Conservation (phyloP, 2,329 filamentous ascomycete species). For the Aspergillus phoenicis region DNA sequence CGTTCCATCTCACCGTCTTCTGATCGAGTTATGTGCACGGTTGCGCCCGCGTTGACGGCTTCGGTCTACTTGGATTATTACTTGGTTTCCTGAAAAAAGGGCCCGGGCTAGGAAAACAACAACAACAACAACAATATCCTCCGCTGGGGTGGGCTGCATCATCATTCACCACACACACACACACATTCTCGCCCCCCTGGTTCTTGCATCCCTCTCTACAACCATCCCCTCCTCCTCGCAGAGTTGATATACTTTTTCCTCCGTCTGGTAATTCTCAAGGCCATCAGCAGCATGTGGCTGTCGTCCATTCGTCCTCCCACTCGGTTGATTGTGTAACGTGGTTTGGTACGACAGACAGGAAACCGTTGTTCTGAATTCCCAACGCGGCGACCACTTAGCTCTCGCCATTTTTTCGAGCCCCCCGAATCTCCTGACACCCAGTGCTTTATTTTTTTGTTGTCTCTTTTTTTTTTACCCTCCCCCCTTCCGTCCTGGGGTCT, state of each 20-base stretch:
- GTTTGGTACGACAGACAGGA: conserved; percentile 32
- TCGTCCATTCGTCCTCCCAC: conserved; percentile 36
- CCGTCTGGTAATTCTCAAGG: conserved; percentile 13
- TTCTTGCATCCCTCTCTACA: background rate
- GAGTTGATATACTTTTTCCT: conserved; percentile 1
- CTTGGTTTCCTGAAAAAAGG: conserved; percentile 13
- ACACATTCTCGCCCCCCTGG: background rate
- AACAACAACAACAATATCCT: conserved; percentile 7
- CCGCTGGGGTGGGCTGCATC: background rate
- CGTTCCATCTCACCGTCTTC: conserved; percentile 26
- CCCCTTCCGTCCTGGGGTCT: conserved; percentile 12
- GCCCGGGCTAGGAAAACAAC: conserved; percentile 5
- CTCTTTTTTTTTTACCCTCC: conserved; percentile 9
- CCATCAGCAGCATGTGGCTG: conserved; percentile 38
- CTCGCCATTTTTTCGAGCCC: conserved; percentile 14
- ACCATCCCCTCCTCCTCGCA: background rate
- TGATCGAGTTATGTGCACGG: conserved; percentile 25
- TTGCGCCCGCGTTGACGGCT: conserved; percentile 18
- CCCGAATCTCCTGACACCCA: conserved; percentile 21
- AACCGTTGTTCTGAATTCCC: conserved; percentile 13
- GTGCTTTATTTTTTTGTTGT: conserved; percentile 7
- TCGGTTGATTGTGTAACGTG: conserved; percentile 38
- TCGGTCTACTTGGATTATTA: conserved; percentile 19
- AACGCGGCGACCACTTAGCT: conserved; percentile 23
- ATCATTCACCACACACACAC: background rate